Conservation (phyloP, 2,329 filamentous ascomycete genomes). For the Falciphora oryzae region DNA sequence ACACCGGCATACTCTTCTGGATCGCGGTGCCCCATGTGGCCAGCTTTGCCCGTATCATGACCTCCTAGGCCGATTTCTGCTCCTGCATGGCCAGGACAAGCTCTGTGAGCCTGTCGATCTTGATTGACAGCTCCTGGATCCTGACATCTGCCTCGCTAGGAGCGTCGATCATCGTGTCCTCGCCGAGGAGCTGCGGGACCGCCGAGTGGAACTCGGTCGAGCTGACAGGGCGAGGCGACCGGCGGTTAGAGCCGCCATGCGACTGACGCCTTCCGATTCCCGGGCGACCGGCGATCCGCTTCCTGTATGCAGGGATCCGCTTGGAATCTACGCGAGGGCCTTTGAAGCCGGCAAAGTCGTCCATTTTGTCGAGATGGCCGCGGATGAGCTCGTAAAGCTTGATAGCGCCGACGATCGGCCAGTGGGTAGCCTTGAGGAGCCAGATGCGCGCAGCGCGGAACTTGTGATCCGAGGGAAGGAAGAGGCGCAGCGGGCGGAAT, state of each 20-base stretch:
- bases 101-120: constrained; percentile 54
- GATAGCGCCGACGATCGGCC: constrained; percentile 65
- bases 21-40: neutral
- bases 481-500: constrained; percentile 65
- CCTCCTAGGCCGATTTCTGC: constrained; percentile 12
- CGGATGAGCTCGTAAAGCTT: constrained; percentile 57
- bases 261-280: constrained; percentile 5
- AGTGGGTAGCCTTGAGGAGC: constrained; percentile 57
- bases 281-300: neutral
- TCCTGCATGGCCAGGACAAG: constrained; percentile 45
- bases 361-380: constrained; percentile 25
- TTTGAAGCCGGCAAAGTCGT: constrained; percentile 8
- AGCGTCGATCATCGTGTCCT: constrained; percentile 17
- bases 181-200: neutral
- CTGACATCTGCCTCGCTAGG: constrained; percentile 30
- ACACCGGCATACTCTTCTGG: neutral
- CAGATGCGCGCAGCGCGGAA: constrained; percentile 58
- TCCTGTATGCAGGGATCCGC: neutral
- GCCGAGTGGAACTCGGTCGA: neutral
- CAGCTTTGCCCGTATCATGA: neutral
- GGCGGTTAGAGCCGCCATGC: neutral
- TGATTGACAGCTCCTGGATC: constrained; percentile 47
- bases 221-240: neutral
- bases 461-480: constrained; percentile 56
- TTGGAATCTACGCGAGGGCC: constrained; percentile 2